Base-by-base conservation (phyloP, 768 basidiomycete genomes). In the Sporobolomyces phaffii region DNA sequence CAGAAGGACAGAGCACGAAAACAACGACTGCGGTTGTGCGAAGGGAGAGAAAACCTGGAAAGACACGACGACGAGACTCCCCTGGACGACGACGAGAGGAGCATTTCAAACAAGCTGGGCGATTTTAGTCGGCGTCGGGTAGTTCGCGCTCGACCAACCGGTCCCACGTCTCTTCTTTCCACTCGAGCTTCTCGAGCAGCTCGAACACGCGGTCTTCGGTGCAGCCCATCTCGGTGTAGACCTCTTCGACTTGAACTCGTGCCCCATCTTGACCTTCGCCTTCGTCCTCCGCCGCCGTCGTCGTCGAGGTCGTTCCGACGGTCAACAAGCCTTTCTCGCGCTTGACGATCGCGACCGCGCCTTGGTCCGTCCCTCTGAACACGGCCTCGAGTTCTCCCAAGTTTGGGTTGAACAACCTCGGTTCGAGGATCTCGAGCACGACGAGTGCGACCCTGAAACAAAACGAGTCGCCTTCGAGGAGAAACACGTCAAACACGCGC, bases 401-500 rank as follows among this genome's bases (percentile, higher is more conserved):
- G 64, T 92, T 89, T 0, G 91, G 91, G 76, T 91, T 93, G 79
- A 93, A 93, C 33, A 94, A 78, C 2, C 91, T 84, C 7, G 89
- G 83, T 76, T 94, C 91, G 9, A 93, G 80, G 14, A 91, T 85
- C 1, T 86, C 87, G 6, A 94, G 81, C 17, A 93, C 83, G 1
- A 84, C 90, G n/a, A 94, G 82, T 0, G 89, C 84, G 15, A 85
- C 86, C 29, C 91, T 88, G 77, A 89, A 93, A 31, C 91, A 78
- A 78, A 94, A 93, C 1, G 91, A 83, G 74, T 94, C 91, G 13
- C 91, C 91, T 76, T 94, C 91, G 10, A 94, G 82, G 24, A 92
- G 73, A 17, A 92, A 70, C 40, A 92, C 86, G 74, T 94, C 91
- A 88, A 91, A 93, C 72, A 93, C 77, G 41, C 91, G 84, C 24